Evolutionary conservation across 2,329 filamentous ascomycete species (phyloP).

Genomic region (Scedosporium boydii): DNA sequence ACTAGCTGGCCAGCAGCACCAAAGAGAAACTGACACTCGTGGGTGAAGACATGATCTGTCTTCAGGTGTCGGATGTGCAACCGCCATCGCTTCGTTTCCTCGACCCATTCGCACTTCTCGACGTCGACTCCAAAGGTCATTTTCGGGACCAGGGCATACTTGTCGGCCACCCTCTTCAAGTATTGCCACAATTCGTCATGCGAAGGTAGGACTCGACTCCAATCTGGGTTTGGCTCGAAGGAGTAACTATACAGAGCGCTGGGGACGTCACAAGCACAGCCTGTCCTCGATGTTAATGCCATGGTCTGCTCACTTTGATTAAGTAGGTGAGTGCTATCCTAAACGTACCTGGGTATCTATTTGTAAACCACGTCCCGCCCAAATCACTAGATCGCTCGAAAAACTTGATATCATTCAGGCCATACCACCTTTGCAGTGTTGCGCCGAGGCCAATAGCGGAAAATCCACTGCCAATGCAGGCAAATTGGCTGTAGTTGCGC

Average conservation of each 20-base stretch:
- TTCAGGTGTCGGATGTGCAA: slow-evolving; percentile 10
- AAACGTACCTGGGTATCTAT: too few species aligned
- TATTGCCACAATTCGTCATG: slow-evolving; percentile 18
- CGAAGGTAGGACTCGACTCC: slow-evolving; percentile 16
- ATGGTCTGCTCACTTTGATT: too few species aligned
- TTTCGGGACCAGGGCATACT: slow-evolving; percentile 13
- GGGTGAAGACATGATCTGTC: slow-evolving; percentile 7
- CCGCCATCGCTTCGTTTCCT: slow-evolving; percentile 12
- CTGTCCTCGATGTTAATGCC: too few species aligned
- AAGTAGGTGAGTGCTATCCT: too few species aligned
- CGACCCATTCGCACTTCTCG: slow-evolving; percentile 15
- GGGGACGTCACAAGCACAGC: neutral
- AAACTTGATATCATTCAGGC: too few species aligned
- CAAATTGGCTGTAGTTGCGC: too few species aligned
- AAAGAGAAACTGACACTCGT: neutral
- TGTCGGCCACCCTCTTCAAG: slow-evolving; percentile 12
- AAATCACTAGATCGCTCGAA: too few species aligned
- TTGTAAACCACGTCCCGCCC: too few species aligned
- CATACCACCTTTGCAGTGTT: too few species aligned
- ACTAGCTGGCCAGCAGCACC: slow-evolving; percentile 11
- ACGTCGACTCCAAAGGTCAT: slow-evolving; percentile 13
- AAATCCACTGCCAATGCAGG: too few species aligned
- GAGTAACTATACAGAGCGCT: slow-evolving; percentile 19
- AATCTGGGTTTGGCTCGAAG: slow-evolving; percentile 17
- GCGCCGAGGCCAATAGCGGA: too few species aligned